Conservation (phyloP, 2,329 filamentous ascomycete genomes). For the Byssochlamys sp. region DNA sequence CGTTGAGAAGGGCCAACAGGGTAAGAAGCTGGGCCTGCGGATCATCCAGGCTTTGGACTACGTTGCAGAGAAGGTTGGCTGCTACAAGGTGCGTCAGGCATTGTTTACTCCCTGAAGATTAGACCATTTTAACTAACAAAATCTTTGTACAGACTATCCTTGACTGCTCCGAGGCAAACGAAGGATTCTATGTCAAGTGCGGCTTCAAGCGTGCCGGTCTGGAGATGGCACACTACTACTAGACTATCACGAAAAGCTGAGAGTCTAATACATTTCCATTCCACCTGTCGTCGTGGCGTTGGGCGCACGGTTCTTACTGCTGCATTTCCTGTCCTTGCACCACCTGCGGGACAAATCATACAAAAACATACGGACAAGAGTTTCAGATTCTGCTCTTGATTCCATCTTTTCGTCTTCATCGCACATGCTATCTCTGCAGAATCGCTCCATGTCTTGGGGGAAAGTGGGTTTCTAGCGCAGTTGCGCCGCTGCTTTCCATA, state of each 20-base stretch:
- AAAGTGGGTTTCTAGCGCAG: too few species aligned
- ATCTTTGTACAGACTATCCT: conserved; percentile 60
- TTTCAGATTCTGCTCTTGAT: not conserved
- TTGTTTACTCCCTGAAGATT: conserved; percentile 2
- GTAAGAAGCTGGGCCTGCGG: conserved; percentile 86
- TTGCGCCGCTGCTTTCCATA: not conserved
- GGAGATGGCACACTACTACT: conserved; percentile 94
- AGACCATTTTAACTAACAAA: not conserved
- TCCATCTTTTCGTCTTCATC: not conserved
- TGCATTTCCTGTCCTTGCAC: not conserved
- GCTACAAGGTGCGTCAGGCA: conserved; percentile 61
- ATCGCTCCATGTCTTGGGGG: not conserved
- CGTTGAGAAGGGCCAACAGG: conserved; percentile 87
- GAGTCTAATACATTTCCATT: not conserved
- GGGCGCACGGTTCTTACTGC: not conserved
- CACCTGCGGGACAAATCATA: not conserved
- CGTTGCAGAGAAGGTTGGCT: conserved; percentile 78
- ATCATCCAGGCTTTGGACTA: conserved; percentile 90
- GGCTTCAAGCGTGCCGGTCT: conserved; percentile 84
- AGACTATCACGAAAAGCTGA: conserved; percentile 6
- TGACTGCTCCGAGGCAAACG: conserved; percentile 90
- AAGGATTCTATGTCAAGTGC: conserved; percentile 97
- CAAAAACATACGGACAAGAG: not conserved
- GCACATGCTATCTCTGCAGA: not conserved
- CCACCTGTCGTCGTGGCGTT: not conserved